Evolutionary conservation across 768 basidiomycete genomes (phyloP), one percentile per base, ranked within the genome.

Genomic region (Amanita muscaria): DNA sequence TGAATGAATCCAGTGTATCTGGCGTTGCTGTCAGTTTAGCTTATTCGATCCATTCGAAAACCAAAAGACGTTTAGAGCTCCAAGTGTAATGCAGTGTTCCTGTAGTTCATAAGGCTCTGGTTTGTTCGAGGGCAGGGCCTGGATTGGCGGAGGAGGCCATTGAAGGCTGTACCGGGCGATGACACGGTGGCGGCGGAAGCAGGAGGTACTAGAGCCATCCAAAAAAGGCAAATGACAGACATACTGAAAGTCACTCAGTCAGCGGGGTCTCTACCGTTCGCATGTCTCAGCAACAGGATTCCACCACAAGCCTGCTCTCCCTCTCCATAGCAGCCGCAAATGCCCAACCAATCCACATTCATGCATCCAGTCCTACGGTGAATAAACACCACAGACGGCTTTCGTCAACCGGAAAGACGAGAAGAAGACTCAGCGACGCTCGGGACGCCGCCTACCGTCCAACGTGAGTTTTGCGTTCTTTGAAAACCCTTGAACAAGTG

Each of bases 391-490:
- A 86, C 59, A 77, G 86, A 42, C 70, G 85, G 14, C 64, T 86
- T 15, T 79, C 83, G 14, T 87, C 85, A 0, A 72, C 77, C 9
- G 80, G 84, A 15, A 78, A 83, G 61, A 69, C 75, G 19, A 76
- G 78, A 56, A 72, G 87, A 53, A 68, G 87, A 46, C 59, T 86
- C 51, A 87, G 83, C 60, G 87, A 88, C 59, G 86, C 85, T 19
- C 69, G 82, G 39, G 86, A 88, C 60, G 87, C 87, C 34, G 81
- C 82, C 40, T 69, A 68, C 45, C 70, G 87, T 40, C 83, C 83
- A 42, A 76, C 76, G 84, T 88, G 62, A 69, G 81, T 82, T 24
- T 41, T 16, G 19, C 29, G 40, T 33, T 45, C 14, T 30, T 40
- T 45, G 44, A 39, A 42, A 7, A 7, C 19, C 10, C 14, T 44